Conservation (phyloP, 1,139 yeast species). For the Yamadazyma triangularis region DNA sequence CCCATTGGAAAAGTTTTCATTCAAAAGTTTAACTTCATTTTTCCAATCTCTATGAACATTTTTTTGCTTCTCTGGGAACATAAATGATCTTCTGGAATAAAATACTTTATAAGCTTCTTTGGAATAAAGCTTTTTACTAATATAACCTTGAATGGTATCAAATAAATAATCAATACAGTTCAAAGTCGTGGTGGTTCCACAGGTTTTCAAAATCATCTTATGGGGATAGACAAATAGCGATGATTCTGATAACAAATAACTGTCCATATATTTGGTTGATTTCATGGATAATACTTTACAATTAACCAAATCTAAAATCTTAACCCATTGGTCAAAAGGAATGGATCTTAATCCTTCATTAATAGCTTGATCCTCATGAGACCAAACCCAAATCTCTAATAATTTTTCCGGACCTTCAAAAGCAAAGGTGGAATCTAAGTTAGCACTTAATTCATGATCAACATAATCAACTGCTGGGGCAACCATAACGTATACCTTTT, state of each 20-base stretch:
- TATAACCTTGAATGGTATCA: constrained; percentile 25
- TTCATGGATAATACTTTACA: constrained; percentile 86
- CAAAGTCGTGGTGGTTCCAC: constrained; percentile 93
- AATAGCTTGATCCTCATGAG: constrained; percentile 22
- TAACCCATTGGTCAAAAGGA: constrained; percentile 65
- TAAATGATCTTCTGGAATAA: constrained; percentile 85
- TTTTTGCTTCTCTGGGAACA: constrained; percentile 86
- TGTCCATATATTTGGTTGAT: constrained; percentile 63
- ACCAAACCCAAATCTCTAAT: constrained; percentile 85
- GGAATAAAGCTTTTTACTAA: constrained; percentile 15
- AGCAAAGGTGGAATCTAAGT: constrained; percentile 82
- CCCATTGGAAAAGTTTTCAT: constrained; percentile 58
- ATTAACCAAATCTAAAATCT: constrained; percentile 72
- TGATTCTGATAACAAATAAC: constrained; percentile 85
- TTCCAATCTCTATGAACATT: constrained; percentile 85
- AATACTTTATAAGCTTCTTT: constrained; percentile 61
- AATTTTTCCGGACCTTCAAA: constrained; percentile 97
- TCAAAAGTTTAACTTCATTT: constrained; percentile 68
- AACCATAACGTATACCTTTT: no score
- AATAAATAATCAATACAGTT: constrained; percentile 68
- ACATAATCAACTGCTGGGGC: constrained; percentile 50
- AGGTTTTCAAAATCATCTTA: constrained; percentile 83
- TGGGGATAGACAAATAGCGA: constrained; percentile 87
- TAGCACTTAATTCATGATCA: constrained; percentile 74
- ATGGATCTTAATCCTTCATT: constrained; percentile 57